Evolutionary conservation across 768 basidiomycete species (phyloP).

Genomic region (Russula brevipes): DNA sequence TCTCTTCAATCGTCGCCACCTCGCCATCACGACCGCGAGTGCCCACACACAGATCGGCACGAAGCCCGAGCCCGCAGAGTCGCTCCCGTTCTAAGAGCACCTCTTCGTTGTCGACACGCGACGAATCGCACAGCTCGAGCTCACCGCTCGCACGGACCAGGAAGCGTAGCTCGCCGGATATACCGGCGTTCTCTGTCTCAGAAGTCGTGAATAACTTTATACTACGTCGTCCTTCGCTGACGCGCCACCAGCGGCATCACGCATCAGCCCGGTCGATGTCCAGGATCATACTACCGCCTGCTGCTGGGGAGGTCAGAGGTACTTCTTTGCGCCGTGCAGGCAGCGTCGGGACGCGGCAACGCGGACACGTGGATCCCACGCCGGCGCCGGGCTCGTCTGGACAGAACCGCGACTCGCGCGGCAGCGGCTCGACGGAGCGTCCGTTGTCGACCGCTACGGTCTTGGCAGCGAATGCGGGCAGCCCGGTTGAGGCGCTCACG

Average conservation of each 20-base stretch:
- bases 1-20: conserved; percentile 49
- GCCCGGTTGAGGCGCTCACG: conserved; percentile 33
- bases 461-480: conserved; percentile 2
- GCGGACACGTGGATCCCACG: conserved; percentile 7
- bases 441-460: conserved; percentile 4
- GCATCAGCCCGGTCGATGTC: conserved; percentile 5
- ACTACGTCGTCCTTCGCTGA: conserved; percentile 21
- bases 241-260: conserved; percentile 9
- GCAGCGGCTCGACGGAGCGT: conserved; percentile 20
- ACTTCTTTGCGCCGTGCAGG: conserved; percentile 29
- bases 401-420: conserved; percentile 15
- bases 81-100: conserved; percentile 3
- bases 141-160: neutral
- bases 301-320: conserved; percentile 23
- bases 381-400: conserved; percentile 27
- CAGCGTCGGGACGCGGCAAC: conserved; percentile 26
- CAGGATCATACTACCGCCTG: conserved; percentile 7
- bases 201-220: conserved; percentile 45
- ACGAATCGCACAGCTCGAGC: neutral
- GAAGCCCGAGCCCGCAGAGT: neutral
- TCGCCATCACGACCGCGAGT: neutral
- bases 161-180: conserved; percentile 37
- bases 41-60: neutral
- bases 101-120: neutral
- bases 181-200: conserved; percentile 47